Conservation (phyloP, 2,329 filamentous ascomycete genomes). For the Bipolaris victoriae region DNA sequence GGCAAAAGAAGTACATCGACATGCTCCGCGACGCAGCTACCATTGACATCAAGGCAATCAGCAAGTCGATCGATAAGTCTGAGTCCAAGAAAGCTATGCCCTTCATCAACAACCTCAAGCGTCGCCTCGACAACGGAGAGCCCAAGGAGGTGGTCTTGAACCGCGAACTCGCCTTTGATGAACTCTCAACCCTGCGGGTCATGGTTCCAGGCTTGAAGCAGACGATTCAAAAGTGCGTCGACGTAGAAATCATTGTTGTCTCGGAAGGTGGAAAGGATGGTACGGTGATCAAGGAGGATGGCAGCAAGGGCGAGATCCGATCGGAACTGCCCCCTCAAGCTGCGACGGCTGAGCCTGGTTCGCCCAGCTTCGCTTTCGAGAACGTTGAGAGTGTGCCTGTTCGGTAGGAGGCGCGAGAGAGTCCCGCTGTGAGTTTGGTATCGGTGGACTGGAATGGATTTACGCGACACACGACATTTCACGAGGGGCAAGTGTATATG, state of each 20-base stretch:
- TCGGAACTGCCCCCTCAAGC: constrained; percentile 65
- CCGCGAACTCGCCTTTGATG: constrained; percentile 85
- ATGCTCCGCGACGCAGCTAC: constrained; percentile 38
- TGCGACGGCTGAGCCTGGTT: constrained; percentile 79
- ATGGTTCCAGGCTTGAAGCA: constrained; percentile 83
- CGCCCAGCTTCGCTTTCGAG: constrained; percentile 83
- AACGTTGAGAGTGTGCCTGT: constrained; percentile 63
- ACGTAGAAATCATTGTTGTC: constrained; percentile 74
- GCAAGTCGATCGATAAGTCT: constrained; percentile 78
- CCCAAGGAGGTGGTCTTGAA: constrained; percentile 76
- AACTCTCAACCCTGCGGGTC: constrained; percentile 73
- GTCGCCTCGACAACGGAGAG: constrained; percentile 71
- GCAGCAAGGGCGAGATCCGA: constrained; percentile 63
- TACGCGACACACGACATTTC: constrained; percentile 1
- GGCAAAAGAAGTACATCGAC: constrained; percentile 66
- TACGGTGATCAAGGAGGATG: constrained; percentile 59
- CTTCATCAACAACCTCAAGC: constrained; percentile 88
- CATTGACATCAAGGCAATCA: constrained; percentile 82
- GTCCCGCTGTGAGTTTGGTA: not conserved
- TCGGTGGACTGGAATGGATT: not conserved
- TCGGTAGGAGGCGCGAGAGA: constrained; percentile 19
- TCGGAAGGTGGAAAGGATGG: constrained; percentile 73
- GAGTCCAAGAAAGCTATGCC: constrained; percentile 99
- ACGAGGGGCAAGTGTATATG: not conserved
- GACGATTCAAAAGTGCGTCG: constrained; percentile 70